Base-by-base conservation (phyloP, 2,329 filamentous ascomycete species). In the Fusarium protoensiforme region DNA sequence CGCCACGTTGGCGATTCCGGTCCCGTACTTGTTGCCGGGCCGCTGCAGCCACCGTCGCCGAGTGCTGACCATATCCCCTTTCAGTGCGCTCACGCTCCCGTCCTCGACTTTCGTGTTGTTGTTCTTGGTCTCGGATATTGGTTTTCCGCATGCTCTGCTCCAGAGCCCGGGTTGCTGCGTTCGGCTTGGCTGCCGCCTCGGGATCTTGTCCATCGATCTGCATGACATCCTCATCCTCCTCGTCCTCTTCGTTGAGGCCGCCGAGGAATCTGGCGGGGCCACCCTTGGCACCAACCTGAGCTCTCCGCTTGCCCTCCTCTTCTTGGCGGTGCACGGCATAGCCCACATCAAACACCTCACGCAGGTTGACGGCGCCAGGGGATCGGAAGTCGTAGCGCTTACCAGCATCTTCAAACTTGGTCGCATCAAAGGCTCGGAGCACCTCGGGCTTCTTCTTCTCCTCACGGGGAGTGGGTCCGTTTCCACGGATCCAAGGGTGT, bases 291-390 rank as follows among this genome's bases (percentile, higher is more conserved):
- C 89, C 89, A 76, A 95, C 89, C 79, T 97, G 94, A 83, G 97
- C 97, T 73, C 94, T 91, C 62, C 95, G 92, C 85, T 98, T 98
- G 78, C 91, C 92, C 83, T 98, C 96, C 81, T 99, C 96, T 83
- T 98, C 96, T 82, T 98, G 95, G 54, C 96, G 89, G 81, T 98
- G 96, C 10, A 99, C 96, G 10, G 96, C 96, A 79, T 99, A 99
- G n/a, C 94, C 93, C 57, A 99, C 96, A 79, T 99, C 96, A 75
- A 99, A 99, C 3, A 98, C 95, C 83, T 99, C 96, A 68, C 96
- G 94, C 14, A 99, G 86, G 80, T 98, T 98, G 83, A 99, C 92
- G 3, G 94, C 95, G 59, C 95, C 96, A 0, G 96, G 96, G 0
- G 95, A 98, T 66, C 96, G 91, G 91, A 98, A 99, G 82, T 99